These are phyloP conservation scores for Ascodesmis nigricans DNA, from an alignment of 495 filamentous ascomycete genomes.

Conservation along the genomic window DNA sequence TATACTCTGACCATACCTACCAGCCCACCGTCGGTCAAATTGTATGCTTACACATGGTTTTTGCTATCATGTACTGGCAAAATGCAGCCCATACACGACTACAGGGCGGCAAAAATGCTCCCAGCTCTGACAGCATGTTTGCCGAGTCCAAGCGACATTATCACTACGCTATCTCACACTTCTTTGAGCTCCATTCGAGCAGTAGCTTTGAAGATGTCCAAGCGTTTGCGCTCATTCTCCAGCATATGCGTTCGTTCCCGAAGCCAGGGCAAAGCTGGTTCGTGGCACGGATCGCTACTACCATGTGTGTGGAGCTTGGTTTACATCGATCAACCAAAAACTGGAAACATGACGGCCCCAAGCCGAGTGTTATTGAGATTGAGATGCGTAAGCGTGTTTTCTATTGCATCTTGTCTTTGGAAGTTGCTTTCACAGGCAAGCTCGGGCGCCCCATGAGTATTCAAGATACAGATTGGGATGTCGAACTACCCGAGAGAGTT, in stretches of 20 bases:
- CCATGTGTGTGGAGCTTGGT: constrained; percentile 46
- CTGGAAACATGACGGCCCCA: constrained; percentile 29
- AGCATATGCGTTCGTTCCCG: constrained; percentile 49
- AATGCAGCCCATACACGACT: constrained; percentile 40
- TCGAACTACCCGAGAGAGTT: constrained; percentile 46
- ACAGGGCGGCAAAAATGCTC: constrained; percentile 20
- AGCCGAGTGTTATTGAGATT: constrained; percentile 35
- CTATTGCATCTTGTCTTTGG: constrained; percentile 42
- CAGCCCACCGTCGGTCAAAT: constrained; percentile 38
- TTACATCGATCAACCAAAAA: constrained; percentile 47
- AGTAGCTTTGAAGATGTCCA: constrained; percentile 43
- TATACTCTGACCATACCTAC: constrained; percentile 41
- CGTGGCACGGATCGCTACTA: constrained; percentile 36
- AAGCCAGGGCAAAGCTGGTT: constrained; percentile 52
- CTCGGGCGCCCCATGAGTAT: constrained; percentile 57
- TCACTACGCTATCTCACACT: constrained; percentile 45
- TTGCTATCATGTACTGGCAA: constrained; percentile 56
- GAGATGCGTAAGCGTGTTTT: constrained; percentile 59
- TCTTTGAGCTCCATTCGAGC: constrained; percentile 36
- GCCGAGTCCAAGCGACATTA: constrained; percentile 51
- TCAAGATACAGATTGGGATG: constrained; percentile 46
- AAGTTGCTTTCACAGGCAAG: constrained; percentile 44
- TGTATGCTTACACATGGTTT: constrained; percentile 55
- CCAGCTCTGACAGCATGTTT: constrained; percentile 20
- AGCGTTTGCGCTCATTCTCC: constrained; percentile 43